Base-by-base conservation (phyloP, 2,329 filamentous ascomycete species). In the Fusarium hainanense region DNA sequence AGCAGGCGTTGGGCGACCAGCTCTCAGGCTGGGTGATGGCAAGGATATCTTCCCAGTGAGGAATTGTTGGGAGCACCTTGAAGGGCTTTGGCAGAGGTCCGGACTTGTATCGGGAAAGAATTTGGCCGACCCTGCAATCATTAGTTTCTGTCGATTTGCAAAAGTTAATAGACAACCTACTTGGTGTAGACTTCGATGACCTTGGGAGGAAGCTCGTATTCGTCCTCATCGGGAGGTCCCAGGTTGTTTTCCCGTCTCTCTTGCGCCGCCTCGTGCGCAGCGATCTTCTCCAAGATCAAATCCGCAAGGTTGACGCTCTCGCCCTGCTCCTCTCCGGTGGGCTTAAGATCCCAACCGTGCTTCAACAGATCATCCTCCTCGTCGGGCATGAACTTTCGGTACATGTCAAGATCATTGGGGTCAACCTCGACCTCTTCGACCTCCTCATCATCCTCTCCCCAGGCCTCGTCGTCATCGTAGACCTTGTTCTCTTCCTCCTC, bases 61-160 rank as follows among this genome's bases (percentile, higher is more conserved):
- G 94, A 16, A 98, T 89, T 1, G 94, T 94, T 4, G 96, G 96
- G 11, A 99, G 87, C 70, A 98, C 94, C 82, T 98, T 98, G 86
- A 99, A 97, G 1, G 95, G 95, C 81, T 99, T 99, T 21, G 96
- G 96, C 32, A 99, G 87, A 71, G 95, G 95, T n/a, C 96, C 96
- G 16, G 92, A 95, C 82, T 97, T 97, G 84, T 97, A 98, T 70
- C 95, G 89, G 27, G 93, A 94, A 63, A 99, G 87, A 65, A 98
- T 91, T 71, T 94, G 85, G 65, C 94, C 95, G 73, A 97, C 90
- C 82, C 90, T 93, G 41, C 1, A 18, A 9, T 18, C 9, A 49
- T 75, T 66, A 77, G 72, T 43, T 48, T 20, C 13, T 21, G 20
- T 16, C 9, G 4, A 18, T 23, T 30, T 16, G 9, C 7, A 21